phyloP scores from a whole-genome alignment of 2,329 filamentous ascomycete genomes.

The Tolypocladium sp. region DNA sequence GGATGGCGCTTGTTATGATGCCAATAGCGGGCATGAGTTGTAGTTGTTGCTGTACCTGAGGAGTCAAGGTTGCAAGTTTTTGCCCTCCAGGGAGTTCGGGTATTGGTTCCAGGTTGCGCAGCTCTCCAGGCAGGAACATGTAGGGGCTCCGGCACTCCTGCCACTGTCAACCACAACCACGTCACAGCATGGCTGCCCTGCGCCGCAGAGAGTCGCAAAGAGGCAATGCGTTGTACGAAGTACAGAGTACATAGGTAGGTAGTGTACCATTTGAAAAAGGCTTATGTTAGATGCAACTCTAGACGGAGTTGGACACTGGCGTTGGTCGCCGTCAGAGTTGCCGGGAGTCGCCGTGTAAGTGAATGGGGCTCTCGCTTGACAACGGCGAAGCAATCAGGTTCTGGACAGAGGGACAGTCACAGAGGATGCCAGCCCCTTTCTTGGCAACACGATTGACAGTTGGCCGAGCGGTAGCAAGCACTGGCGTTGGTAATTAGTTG shows the following conservation, averaged over 20 bases:
- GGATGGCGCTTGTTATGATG: not conserved
- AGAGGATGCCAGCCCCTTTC: not conserved
- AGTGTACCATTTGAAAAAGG: not conserved
- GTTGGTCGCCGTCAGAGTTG: not conserved
- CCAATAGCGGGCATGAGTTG: not conserved
- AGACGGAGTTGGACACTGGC: not conserved
- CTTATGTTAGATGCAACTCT: not conserved
- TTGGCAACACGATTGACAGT: not conserved
- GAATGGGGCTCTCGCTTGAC: not conserved
- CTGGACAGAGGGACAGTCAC: not conserved
- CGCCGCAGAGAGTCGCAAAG: not conserved
- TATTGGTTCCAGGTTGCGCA: not conserved
- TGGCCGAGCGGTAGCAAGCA: not conserved
- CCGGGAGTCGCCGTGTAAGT: not conserved
- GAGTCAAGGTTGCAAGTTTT: not conserved
- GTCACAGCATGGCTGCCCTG: not conserved
- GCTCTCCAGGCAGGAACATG: not conserved
- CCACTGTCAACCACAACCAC: not conserved
- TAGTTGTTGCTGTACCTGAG: not conserved
- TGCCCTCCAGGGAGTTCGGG: not conserved
- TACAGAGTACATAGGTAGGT: not conserved
- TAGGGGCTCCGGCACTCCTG: not conserved
- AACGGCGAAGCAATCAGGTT: not conserved
- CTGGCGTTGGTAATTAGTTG: too few relatives aligned
- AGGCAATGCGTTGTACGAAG: not conserved